These are phyloP conservation scores for Trichoderma gamsii DNA, from an alignment of 495 filamentous ascomycete species.

Conservation along the genomic window DNA sequence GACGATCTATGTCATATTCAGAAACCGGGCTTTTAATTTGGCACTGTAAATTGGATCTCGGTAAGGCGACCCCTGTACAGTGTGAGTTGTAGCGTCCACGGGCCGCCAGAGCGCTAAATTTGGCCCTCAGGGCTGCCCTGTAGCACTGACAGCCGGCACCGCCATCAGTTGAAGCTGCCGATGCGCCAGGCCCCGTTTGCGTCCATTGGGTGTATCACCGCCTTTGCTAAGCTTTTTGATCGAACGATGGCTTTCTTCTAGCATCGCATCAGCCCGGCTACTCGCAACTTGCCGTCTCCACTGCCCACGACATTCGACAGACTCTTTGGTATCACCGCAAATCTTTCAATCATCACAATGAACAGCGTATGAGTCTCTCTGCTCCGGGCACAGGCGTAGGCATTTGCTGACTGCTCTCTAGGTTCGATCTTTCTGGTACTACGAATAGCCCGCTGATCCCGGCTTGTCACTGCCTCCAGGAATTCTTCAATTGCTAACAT, in stretches of 20 bases:
- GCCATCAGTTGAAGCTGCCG: background rate
- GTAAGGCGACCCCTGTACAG: constrained; percentile 6
- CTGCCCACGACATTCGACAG: background rate
- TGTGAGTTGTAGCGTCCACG: background rate
- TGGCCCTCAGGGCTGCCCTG: background rate
- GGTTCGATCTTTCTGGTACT: constrained; percentile 59
- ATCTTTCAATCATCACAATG: constrained; percentile 23
- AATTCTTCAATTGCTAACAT: background rate
- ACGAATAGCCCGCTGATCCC: background rate
- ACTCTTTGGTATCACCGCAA: background rate
- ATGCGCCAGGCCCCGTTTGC: background rate
- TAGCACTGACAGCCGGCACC: background rate
- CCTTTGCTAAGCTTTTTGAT: constrained; percentile 7
- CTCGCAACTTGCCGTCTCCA: background rate
- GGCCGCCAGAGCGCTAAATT: background rate
- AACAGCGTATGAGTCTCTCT: constrained; percentile 30
- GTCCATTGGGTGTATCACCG: background rate
- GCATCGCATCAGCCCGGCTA: background rate
- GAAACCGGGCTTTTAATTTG: background rate
- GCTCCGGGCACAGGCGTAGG: background rate
- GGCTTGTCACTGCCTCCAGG: constrained; percentile 7
- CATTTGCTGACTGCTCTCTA: constrained; percentile 27
- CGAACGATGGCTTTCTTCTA: constrained; percentile 7
- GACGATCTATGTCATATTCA: constrained; percentile 13
- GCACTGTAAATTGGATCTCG: constrained; percentile 8